Conservation (phyloP, 345 rosid genomes). For the Sonneratia alba region DNA sequence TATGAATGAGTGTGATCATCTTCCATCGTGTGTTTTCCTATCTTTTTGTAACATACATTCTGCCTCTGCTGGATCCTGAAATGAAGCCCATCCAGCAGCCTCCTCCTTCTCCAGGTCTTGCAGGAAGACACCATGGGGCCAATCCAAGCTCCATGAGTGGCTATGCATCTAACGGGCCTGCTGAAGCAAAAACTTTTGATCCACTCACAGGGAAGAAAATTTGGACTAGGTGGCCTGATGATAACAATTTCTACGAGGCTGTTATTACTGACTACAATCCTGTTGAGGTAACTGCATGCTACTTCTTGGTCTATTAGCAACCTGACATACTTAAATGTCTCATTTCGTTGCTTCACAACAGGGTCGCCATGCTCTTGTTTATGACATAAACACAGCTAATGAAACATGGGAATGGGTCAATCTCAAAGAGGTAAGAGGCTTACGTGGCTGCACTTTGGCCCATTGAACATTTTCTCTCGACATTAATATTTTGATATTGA, state of each 20-base stretch:
- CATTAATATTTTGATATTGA: not conserved
- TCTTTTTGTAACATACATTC: conserved; percentile 11
- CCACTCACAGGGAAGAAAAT: conserved; percentile 75
- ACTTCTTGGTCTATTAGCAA: conserved; percentile 6
- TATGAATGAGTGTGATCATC: not conserved
- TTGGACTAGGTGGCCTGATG: conserved; percentile 99
- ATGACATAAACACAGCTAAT: conserved; percentile 62
- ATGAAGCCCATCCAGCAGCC: conserved; percentile 61
- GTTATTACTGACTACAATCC: conserved; percentile 71
- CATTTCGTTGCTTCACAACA: conserved; percentile 12
- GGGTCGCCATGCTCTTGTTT: conserved; percentile 93
- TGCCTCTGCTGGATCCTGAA: conserved; percentile 23
- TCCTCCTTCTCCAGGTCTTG: conserved; percentile 52
- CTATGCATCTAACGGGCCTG: conserved; percentile 51
- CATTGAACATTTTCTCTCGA: not conserved
- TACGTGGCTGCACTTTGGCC: not conserved
- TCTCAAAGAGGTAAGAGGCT: conserved; percentile 82
- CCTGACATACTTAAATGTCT: not conserved
- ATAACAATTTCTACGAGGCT: conserved; percentile 86
- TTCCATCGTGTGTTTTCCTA: not conserved
- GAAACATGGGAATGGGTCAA: conserved; percentile 99
- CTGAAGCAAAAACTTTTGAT: conserved; percentile 53
- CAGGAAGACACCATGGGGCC: conserved; percentile 57
- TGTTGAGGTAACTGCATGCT: conserved; percentile 37
- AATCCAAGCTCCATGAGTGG: conserved; percentile 36